Percentiles rank a stretch among this genome's conserved stretches.
phyloP scores from a whole-genome alignment of 2,329 filamentous ascomycete genomes.

The Polytolypa hystricis region DNA sequence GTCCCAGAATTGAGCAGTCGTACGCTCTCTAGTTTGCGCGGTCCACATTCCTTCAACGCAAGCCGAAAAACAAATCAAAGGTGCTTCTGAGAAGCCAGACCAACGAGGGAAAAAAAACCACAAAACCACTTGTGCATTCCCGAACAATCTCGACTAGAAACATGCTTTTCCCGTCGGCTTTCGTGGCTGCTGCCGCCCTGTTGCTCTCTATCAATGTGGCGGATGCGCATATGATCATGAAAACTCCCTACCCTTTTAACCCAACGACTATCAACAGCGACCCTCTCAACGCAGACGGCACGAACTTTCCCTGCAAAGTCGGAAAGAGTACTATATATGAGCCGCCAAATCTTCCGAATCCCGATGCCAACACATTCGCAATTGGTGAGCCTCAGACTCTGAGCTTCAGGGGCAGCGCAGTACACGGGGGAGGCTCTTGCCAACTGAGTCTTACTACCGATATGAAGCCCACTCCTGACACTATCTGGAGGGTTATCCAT shows the following conservation, averaged over 20 bases:
- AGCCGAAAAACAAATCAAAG: conserved; percentile 1
- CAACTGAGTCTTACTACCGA: conserved; percentile 82
- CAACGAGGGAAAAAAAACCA: conserved; percentile 1
- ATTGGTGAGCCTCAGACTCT: conserved; percentile 54
- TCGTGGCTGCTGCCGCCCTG: conserved; percentile 32
- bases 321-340: conserved; percentile 28
- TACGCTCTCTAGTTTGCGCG: not conserved
- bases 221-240: conserved; percentile 68
- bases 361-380: conserved; percentile 45
- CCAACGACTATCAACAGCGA: conserved; percentile 44
- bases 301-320: conserved; percentile 74
- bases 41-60: conserved; percentile 3
- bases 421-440: conserved; percentile 86
- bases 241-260: conserved; percentile 53
- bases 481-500: conserved; percentile 79
- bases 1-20: conserved; percentile 2
- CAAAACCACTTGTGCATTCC: not conserved
- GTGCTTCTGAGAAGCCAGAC: conserved; percentile 3
- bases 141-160: no score
- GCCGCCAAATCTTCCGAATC: conserved; percentile 36
- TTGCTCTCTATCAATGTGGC: conserved; percentile 44
- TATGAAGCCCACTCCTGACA: conserved; percentile 50
- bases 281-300: conserved; percentile 51
- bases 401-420: conserved; percentile 58
- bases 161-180: conserved; percentile 21